Percentiles rank a stretch among this genome's conserved stretches.
phyloP scores from a whole-genome alignment of 2,329 filamentous ascomycete species.

The Cladobotryum protrusum region DNA sequence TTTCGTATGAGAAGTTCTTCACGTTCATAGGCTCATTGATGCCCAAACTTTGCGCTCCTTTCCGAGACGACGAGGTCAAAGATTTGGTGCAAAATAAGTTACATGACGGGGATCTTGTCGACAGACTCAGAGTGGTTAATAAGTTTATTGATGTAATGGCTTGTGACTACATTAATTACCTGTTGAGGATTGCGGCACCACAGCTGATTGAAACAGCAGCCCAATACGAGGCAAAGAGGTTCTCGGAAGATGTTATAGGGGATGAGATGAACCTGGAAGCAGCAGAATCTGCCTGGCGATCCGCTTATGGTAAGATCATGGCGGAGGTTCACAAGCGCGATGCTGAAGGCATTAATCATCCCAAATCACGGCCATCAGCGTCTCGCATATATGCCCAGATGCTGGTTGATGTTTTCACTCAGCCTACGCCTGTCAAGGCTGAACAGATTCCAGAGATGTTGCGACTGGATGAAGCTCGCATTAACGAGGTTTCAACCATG shows the following conservation, averaged over 20 bases:
- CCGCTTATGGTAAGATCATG: slow-evolving; percentile 57
- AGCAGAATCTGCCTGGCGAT: slow-evolving; percentile 61
- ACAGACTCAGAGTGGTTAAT: slow-evolving; percentile 68
- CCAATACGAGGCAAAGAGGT: slow-evolving; percentile 68
- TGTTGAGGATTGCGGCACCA: slow-evolving; percentile 65
- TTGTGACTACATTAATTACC: slow-evolving; percentile 77
- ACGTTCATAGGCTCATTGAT: slow-evolving; percentile 67
- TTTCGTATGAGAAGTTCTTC: slow-evolving; percentile 79
- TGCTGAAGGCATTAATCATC: slow-evolving; percentile 58
- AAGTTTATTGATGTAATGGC: slow-evolving; percentile 71
- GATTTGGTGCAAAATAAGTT: slow-evolving; percentile 58
- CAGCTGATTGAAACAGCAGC: slow-evolving; percentile 64
- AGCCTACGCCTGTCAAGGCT: slow-evolving; percentile 48
- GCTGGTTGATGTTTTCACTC: slow-evolving; percentile 68
- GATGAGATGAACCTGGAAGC: slow-evolving; percentile 48
- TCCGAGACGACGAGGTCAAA: slow-evolving; percentile 71
- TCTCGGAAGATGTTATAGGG: slow-evolving; percentile 57
- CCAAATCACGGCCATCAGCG: slow-evolving; percentile 55
- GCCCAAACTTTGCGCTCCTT: slow-evolving; percentile 73
- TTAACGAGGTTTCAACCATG: slow-evolving; percentile 36
- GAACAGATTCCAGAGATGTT: slow-evolving; percentile 67
- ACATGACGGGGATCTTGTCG: slow-evolving; percentile 58
- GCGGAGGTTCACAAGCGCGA: slow-evolving; percentile 63
- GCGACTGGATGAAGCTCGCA: slow-evolving; percentile 59
- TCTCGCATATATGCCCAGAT: slow-evolving; percentile 71